Base-by-base conservation (phyloP, 129 eudicot genomes). In the Heracleum sosnowskyi region DNA sequence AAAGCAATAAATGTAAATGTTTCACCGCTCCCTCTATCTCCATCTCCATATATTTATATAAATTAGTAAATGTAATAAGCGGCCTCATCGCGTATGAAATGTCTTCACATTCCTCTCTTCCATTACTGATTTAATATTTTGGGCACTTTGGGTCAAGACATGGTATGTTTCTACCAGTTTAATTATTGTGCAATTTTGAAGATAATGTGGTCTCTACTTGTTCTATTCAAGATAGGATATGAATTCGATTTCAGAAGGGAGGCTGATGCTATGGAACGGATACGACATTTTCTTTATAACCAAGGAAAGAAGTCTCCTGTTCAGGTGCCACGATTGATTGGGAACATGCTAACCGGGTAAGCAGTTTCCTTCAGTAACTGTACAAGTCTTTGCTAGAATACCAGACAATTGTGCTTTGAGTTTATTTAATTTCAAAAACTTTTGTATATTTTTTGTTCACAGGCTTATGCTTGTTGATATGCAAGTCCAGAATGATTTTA, bases 191-290 rank as follows among this genome's bases (percentile, higher is more conserved):
- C 37, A 34, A 62, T 81, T 57, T 34, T 73, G 79, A 55, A 80
- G 81, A 78, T 83, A 84, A 83, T 81, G 34, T 82, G 57, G 75
- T 81, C 66, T 68, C 62, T 18, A 11, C 76, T 79, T 83, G 39
- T 81, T 78, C 73, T 71, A 76, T 82, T 85, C 74, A 86, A 95
- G 98, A 95, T 95, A 86, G 94, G 94, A 77, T 92, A 88, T 85
- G 98, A 95, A 87, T 95, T 95, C 83, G 89, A 95, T 86, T 95
- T 95, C 81, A 80, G 84, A 74, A 91, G 98, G 89, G 98, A 95
- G 83, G 98, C 98, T 41, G 90, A 86, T 79, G 98, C 98, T 71
- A 95, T 95, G 98, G 88, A 86, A 71, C 87, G 86, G 86, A 95
- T 95, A 64, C 86, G 83, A 45, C 84, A 69, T 63, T 95, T 90